Evolutionary conservation across 805 yeast genomes (phyloP), one percentile per base, ranked within the genome.

Genomic region (Groenewaldozyma salmanticensis): DNA sequence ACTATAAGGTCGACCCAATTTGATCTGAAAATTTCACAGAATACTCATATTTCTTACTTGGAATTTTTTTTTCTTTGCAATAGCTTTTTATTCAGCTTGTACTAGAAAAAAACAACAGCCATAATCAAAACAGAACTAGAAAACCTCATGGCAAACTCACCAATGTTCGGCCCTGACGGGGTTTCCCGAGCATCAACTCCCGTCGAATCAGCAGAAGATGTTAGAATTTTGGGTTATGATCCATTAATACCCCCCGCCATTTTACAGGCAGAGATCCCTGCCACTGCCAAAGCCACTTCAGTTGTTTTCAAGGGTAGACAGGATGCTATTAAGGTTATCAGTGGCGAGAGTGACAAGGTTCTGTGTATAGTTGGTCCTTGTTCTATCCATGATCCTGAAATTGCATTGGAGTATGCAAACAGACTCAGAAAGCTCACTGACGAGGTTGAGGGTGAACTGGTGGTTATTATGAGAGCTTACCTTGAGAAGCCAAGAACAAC

Each of bases 401-500:
- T 92, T 37, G 97, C 97, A 27, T 66, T 83, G 57, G 97, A 86
- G 27, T 90, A 92, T 65, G 94, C 90, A 46, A 63, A 62, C 31
- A 72, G 80, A 50, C 71, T 90, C 52, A 74, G 75, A 61, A 67
- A 67, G 45, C 66, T 85, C 42, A 68, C 86, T 29, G 81, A 77
- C 29, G 84, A 83, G 61, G 72, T 84, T 48, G 63, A 77, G 47
- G 75, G 70, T 41, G 97, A 90, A 51, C 71, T 90, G 42, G 81
- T 79, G 42, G 74, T 90, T 44, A 75, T 90, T 49, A 90, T 90
- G 98, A 81, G 98, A 70, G 97, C 97, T 4, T 90, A 90, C 73
- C 72, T 90, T 52, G 98, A 90, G 68, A 90, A 90, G 67, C 98
- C 98, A 57, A 81, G 98, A 71, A 90, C 98, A 49, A 90, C 97